Evolutionary conservation across 2,329 filamentous ascomycete genomes (phyloP).

Genomic region (Aspergillus felis): DNA sequence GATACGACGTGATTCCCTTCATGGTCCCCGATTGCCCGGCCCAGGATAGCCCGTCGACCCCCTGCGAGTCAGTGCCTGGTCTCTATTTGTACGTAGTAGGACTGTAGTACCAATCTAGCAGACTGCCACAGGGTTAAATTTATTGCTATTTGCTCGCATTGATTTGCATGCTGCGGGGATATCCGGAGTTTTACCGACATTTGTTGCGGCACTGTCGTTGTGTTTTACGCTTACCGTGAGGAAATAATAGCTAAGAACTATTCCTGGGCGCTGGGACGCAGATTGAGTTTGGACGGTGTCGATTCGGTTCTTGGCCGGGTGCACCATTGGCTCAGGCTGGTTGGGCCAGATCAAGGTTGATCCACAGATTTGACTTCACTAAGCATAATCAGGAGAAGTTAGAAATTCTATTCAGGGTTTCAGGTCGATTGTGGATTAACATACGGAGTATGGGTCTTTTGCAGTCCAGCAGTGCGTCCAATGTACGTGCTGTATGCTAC

Average conservation of each 20-base stretch:
- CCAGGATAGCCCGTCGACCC: background rate
- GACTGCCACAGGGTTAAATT: background rate
- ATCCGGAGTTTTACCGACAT: background rate
- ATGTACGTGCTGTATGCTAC: background rate
- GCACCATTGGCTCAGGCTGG: background rate
- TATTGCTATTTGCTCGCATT: background rate
- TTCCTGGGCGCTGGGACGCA: background rate
- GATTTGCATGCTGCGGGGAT: background rate
- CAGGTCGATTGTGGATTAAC: background rate
- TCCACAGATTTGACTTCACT: background rate
- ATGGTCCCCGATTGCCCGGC: background rate
- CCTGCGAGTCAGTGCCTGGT: too few species aligned
- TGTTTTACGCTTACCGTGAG: background rate
- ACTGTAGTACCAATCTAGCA: background rate
- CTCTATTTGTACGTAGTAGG: background rate
- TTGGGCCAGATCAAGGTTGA: background rate
- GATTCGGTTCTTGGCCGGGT: background rate
- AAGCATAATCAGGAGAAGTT: background rate
- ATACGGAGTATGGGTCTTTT: background rate
- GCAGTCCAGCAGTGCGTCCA: background rate
- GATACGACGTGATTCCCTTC: background rate
- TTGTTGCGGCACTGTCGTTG: background rate
- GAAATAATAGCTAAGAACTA: background rate
- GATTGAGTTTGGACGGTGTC: background rate
- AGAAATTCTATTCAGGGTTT: too few species aligned